phyloP scores from a whole-genome alignment of 495 filamentous ascomycete genomes.

The Emericellopsis terricola region DNA sequence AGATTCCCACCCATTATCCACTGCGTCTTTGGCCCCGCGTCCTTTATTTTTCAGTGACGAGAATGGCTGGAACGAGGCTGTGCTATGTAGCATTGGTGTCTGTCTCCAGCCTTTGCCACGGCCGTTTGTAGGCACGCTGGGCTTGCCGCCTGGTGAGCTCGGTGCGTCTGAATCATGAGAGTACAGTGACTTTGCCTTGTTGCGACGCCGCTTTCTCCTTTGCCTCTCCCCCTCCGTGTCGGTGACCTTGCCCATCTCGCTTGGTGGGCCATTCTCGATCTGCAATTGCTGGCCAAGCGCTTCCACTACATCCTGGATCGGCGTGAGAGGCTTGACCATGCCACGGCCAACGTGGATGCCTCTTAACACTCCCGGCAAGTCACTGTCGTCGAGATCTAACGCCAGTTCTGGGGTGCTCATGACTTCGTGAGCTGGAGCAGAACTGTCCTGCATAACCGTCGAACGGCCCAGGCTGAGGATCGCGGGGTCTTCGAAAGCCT shows the following conservation, averaged over 20 bases:
- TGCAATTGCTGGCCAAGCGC: constrained; percentile 6
- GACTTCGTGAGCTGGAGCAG: constrained; percentile 2
- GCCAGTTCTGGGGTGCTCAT: constrained; percentile 1
- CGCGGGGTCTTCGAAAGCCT: constrained; percentile 33
- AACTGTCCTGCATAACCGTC: no score
- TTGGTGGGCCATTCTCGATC: no score
- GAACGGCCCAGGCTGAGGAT: constrained; percentile 30
- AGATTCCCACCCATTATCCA: constrained; percentile 84
- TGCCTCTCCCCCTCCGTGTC: constrained; percentile 5
- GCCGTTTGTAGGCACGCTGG: constrained; percentile 4
- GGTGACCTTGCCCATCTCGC: constrained; percentile 3
- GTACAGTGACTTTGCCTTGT: no score
- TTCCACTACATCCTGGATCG: constrained; percentile 4
- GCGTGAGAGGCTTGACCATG: not conserved
- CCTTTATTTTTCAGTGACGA: constrained; percentile 37
- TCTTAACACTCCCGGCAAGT: not conserved
- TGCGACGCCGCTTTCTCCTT: constrained; percentile 8
- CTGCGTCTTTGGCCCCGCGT: constrained; percentile 26
- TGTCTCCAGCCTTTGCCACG: constrained; percentile 63
- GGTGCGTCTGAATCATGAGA: no score
- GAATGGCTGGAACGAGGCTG: constrained; percentile 35
- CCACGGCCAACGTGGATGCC: constrained; percentile 3
- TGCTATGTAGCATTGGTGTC: constrained; percentile 56
- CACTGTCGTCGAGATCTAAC: not conserved
- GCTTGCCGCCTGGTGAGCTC: no score